Base-by-base conservation (phyloP, 2,329 filamentous ascomycete genomes). In the Gnomoniopsis smithogilvyi region DNA sequence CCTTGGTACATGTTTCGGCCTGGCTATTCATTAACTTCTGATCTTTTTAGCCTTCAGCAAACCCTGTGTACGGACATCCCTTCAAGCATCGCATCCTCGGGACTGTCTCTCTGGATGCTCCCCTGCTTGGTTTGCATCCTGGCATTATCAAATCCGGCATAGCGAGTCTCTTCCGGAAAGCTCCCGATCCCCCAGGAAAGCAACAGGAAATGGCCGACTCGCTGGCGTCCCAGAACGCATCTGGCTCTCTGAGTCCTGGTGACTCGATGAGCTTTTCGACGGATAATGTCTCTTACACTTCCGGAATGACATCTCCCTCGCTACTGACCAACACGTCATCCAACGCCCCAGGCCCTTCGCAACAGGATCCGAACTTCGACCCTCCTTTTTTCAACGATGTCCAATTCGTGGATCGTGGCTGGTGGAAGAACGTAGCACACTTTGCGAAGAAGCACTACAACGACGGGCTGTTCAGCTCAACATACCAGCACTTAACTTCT, bases 111-210 rank as follows among this genome's bases (percentile, higher is more conserved):
- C 88, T 96, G 51, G 93, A 97, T 72, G 89, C 90, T 0, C 93
- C 93, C 0, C 92, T 96, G 60, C 78, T 96, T 6, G 93, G 93
- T 3, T 88, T 97, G 69, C 92, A 97, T 72, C 92, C 92, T 1
- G 90, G 93, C 6, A 89, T 97, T 46, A 84, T 96, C 46, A 83
- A 87, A n/a, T 90, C 90, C 41, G 91, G 92, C 2, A 82, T 96
- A 56, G 83, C 87, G 2, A 94, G 91, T 68, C 79, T 96, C 12
- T 95, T 96, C 72, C 75, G 79, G 38, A 72, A 78, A 3, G 72
- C 77, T 12, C 70, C 75, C 3, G 68, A 70, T 17, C 63, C 70
- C 4, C 64, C 69, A 21, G 67, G 65, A 48, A 48, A 65, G 46
- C 63, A 62, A 26, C 68, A 68, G 59, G 63, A 24, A 43, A 64